Percentiles rank a stretch among this genome's conserved stretches.
Conservation (phyloP, 257 asterid genomes). For the Vinca minor region DNA sequence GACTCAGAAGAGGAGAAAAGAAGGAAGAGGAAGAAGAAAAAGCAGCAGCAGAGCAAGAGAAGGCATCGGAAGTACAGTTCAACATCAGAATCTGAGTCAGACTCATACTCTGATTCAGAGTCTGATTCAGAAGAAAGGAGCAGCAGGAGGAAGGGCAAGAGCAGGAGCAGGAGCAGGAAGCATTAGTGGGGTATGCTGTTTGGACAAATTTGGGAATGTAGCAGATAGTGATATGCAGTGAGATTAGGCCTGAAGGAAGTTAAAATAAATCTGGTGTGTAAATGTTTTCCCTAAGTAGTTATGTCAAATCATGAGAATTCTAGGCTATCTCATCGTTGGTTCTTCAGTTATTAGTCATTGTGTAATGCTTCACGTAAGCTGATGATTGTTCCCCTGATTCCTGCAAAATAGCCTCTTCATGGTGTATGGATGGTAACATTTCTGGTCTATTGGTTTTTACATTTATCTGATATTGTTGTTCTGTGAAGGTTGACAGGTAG, state of each 20-base stretch:
- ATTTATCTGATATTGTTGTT: too few species aligned
- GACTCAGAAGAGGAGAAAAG: slow-evolving; percentile 95
- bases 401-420: background rate
- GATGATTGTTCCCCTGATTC: background rate
- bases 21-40: slow-evolving; percentile 64
- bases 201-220: background rate
- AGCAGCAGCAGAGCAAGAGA: slow-evolving; percentile 55
- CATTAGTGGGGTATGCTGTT: slow-evolving; percentile 15
- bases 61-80: slow-evolving; percentile 52
- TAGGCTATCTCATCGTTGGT: background rate
- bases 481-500: background rate
- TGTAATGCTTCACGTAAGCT: background rate
- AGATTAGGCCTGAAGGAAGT: background rate
- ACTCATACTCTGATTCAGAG: slow-evolving; percentile 69
- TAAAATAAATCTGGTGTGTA: background rate
- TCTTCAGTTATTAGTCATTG: too few species aligned
- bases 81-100: slow-evolving; percentile 63
- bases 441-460: too few species aligned
- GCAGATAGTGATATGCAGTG: background rate
- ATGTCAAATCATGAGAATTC: too few species aligned
- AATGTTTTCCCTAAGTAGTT: background rate
- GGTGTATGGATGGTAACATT: background rate
- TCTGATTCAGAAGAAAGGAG: slow-evolving; percentile 69
- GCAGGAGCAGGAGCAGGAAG: slow-evolving; percentile 40
- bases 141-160: slow-evolving; percentile 53